Evolutionary conservation across 164 flowering plant species (phyloP), one percentile per base, ranked within the genome.

Genomic region (Stephania cephalantha): DNA sequence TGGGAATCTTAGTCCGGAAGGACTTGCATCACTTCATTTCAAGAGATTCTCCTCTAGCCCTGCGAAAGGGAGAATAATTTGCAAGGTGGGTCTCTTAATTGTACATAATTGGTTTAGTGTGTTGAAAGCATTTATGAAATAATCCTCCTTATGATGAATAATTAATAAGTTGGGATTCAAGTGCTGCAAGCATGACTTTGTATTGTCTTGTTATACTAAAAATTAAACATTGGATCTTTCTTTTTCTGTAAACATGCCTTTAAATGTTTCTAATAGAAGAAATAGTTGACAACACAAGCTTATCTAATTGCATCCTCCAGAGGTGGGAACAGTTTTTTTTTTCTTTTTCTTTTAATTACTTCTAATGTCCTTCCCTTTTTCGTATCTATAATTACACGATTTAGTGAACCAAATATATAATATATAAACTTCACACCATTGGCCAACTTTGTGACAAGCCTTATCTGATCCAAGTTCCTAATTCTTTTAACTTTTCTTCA

Each of bases 1-100:
- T 53, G 99, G 99, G 52, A 74, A 79, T 82, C 87, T 95, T 25
- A 84, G 79, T 75, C 83, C 91, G 72, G 90, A 90, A 73, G 97
- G 97, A 76, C 84, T 85, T 76, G 95, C 92, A 42, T 45, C 79
- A 13, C 83, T 93, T 73, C 89, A 86, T 81, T 91, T 88, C 68
- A 89, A 76, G 78, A 88, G 95, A 84, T 77, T 84, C 65, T 87
- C 91, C 11, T 74, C 90, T 68, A 86, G 89, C 72, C 78, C 92
- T 81, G 82, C 88, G 44, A 75, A 76, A 71, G 94, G 85, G 45
- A 85, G 86, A 83, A 81, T 95, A 78, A 80, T 76, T 72, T 95
- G 99, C 90, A 95, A 95, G 99, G 99, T 91, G 79, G 70, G 79
- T 25, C 53, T 76, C 52, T 50, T 64, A 9, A 15, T 73, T 44